Evolutionary conservation across 768 basidiomycete genomes (phyloP), one percentile per base, ranked within the genome.

Genomic region (Hemileccinum impolitum): DNA sequence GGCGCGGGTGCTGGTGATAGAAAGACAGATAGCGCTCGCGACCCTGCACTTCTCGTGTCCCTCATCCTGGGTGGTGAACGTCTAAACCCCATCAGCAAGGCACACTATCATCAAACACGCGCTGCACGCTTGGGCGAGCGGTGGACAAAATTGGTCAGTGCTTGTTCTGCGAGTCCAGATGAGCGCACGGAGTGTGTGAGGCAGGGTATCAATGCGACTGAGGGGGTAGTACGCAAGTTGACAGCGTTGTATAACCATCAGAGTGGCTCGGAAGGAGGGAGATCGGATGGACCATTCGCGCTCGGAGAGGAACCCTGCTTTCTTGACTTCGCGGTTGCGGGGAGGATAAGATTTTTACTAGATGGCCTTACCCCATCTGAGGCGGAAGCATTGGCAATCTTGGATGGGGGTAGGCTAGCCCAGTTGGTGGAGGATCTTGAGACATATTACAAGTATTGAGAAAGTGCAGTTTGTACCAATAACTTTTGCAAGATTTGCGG

Each of bases 21-120:
- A 3, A 26, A 36, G n/a, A 39, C 45, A 18, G 26, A 14, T 8
- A 15, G 13, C 7, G 18, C 37, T 3, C 17, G 14, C 13, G 28
- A n/a, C n/a, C n/a, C 15, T 18, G 9, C 35, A 12, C 43, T 14
- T 15, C 45, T 59, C 43, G 21, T 43, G 10, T 60, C 60, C 55
- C 39, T 58, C 37, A 44, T 68, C 14, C 54, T 57, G 4, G 53
- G 58, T 1, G 53, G 58, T 30, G 44, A 53, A 39, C 50, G 60
- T 36, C 54, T 76, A 23, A 64, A 62, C 37, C 55, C 62, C 1
- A 45, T 47, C 32, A 72, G 72, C 60, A 52, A 61, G 51, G 64
- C 50, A 9, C 73, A 72, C 54, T 81, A 76, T 57, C 59, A 70
- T 26, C 54, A 51, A 7, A 75, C 72, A 1, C 62, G 74, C 15